phyloP scores from a whole-genome alignment of 2,329 filamentous ascomycete genomes.

The Aaosphaeria arxii region DNA sequence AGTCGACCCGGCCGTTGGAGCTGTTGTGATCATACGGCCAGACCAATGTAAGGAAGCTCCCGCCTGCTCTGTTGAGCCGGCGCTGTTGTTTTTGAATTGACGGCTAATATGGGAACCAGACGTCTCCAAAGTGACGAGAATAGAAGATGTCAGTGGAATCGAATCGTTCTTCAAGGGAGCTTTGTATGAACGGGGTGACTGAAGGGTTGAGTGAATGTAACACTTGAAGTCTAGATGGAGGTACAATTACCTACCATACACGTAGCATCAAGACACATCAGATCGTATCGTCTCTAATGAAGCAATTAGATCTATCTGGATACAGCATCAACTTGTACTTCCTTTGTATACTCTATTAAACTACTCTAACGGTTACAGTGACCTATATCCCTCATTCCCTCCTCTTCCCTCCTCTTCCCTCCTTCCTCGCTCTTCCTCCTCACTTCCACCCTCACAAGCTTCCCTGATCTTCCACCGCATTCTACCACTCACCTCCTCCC shows the following conservation, averaged over 20 bases:
- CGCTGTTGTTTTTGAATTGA: background rate
- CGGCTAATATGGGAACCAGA: conserved; percentile 9
- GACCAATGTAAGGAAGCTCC: conserved; percentile 56
- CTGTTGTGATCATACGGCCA: conserved; percentile 55
- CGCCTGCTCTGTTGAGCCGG: background rate
- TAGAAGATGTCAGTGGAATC: conserved; percentile 19
- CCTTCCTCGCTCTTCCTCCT: too few relatives aligned
- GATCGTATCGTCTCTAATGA: background rate
- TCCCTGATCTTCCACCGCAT: too few relatives aligned
- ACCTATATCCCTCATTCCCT: too few relatives aligned
- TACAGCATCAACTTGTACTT: background rate
- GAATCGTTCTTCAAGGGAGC: conserved; percentile 20
- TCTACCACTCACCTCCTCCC: too few relatives aligned
- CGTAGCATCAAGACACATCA: background rate
- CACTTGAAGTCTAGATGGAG: background rate
- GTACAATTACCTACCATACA: background rate
- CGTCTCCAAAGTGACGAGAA: conserved; percentile 22
- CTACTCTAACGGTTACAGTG: too few relatives aligned
- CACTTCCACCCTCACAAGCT: too few relatives aligned
- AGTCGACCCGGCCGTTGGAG: conserved; percentile 37
- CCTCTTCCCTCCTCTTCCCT: too few relatives aligned
- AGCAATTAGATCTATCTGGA: background rate
- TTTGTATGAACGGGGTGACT: conserved; percentile 2
- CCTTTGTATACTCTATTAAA: background rate
- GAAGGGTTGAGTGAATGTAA: background rate